Base-by-base conservation (phyloP, 1,284 basidiomycete genomes). In the Austroboletus niveus region DNA sequence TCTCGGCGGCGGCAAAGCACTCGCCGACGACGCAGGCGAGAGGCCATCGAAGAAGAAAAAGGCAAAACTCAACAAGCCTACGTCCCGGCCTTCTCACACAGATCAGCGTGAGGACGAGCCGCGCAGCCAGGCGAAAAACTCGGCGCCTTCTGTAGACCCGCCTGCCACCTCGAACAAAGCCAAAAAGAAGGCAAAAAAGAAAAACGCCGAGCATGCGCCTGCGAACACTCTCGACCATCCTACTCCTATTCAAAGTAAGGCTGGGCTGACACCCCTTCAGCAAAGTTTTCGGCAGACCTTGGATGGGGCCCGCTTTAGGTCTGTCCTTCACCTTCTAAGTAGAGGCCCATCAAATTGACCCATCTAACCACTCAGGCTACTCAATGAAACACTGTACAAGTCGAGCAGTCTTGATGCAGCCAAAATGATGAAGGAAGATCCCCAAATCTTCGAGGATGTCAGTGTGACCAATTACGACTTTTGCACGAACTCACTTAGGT, bases 311-410 rank as follows among this genome's bases (percentile, higher is more conserved):
- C 81, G 87, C 29, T 95, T 95, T 69, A 81, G 92, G 90, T 89
- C 48, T 61, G 75, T 42, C 39, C 24, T 32, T 32, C 24, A 30
- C 31, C 29, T 47, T 11, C 1, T 27, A 8, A 8, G 27, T 49
- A 29, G 29, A 29, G 50, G 50, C 8, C 8, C 29, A 36, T 34
- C 34, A 29, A 2, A 47, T 44, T 52, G 39, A 60, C 45, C 31
- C 27, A 41, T 54, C 17, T 41, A 22, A 45, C 24, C 45, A 6
- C 39, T n/a, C 53, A 92, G 92, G 63, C 81, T 87, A 74, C 89
- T 94, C 58, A 97, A 96, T 65, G 93, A 95, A 72, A 79, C 79
- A 44, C 72, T 97, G 24, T 97, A 96, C 73, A 92, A 91, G 58
- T 88, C 85, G 2, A 80, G 83, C 51, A 92, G 92, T 57, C 72